Base-by-base conservation (phyloP, 2,329 filamentous ascomycete species). In the Colletotrichum simmondsii region DNA sequence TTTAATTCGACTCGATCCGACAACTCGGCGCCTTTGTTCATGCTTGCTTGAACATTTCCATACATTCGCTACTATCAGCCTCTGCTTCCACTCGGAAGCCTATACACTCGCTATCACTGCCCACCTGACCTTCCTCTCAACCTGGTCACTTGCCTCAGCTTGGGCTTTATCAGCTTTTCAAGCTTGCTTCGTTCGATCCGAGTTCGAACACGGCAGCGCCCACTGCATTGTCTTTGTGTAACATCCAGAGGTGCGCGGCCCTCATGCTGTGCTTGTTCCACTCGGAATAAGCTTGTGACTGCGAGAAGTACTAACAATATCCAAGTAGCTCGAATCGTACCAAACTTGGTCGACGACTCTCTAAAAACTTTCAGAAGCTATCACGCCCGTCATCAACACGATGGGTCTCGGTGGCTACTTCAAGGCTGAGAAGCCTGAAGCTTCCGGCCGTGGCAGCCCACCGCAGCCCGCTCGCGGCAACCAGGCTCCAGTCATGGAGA, bases 391-490 rank as follows among this genome's bases (percentile, higher is more conserved):
- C 6, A n/a, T 42, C 37, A 26, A 37, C 78, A 81, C 70, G 56
- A 93, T 93, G 91, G 91, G 90, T 72, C 78, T 93, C 73, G 86
- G 85, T 62, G 88, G 81, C 78, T 93, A 92, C 77, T 92, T 93
- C 85, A 91, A 89, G 83, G 83, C 87, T 57, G 84, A 85, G 68
- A 85, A 85, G 83, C 82, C 83, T 22, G 79, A 80, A 61, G 70
- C 78, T 7, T 78, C 77, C 57, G 76, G 77, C 68, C 37, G 56
- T 28, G 24, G 37, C 28, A 77, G 77, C 60, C 70, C 78, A 5
- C 58, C 75, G 1, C 64, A 74, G n/a, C 49, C 75, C 59, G 69
- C 66, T 59, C 75, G 62, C 62, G 77, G 62, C 35, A 78, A 75
- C 42, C 80, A 74, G 73, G 78, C 69, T 62, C 78, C 74, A 63